Percentiles rank a stretch among this genome's conserved stretches.
Conservation (phyloP, 441 rosid species). For the Adansonia rubrostipa region DNA sequence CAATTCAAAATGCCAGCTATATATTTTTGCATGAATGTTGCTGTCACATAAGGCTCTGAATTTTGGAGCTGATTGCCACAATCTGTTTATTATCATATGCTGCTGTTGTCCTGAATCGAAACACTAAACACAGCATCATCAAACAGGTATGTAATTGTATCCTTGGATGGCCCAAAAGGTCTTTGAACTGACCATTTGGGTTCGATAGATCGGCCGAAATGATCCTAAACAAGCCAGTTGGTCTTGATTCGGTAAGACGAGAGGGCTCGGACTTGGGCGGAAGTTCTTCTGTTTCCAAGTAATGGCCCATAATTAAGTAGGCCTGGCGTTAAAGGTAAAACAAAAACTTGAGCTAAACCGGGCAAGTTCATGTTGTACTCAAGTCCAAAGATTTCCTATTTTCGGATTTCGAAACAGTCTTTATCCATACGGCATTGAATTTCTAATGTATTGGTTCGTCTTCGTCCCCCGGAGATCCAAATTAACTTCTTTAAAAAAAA, state of each 20-base stretch:
- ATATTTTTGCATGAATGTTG: neutral
- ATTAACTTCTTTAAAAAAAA: no score
- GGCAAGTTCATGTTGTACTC: neutral
- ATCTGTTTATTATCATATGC: neutral
- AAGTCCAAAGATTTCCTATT: no score
- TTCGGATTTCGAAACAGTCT: no score
- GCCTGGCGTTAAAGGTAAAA: neutral
- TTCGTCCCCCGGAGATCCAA: no score
- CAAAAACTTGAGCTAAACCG: neutral
- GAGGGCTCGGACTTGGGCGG: no score
- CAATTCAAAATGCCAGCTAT: neutral
- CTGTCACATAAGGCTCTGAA: neutral
- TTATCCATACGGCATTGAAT: no score
- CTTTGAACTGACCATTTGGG: no score
- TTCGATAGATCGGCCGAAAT: no score
- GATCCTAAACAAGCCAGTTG: no score
- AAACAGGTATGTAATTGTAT: neutral
- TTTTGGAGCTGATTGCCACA: neutral
- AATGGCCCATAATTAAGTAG: neutral
- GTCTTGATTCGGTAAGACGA: neutral
- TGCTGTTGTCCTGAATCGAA: neutral
- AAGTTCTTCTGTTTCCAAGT: neutral
- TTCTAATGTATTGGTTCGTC: no score
- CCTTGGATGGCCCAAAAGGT: neutral
- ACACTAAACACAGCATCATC: neutral